A percentile compares a stretch with the other conserved stretches of the same genome.
These are phyloP conservation scores for Leccinum sublutescens DNA, from an alignment of 768 basidiomycete genomes.

Conservation along the genomic window DNA sequence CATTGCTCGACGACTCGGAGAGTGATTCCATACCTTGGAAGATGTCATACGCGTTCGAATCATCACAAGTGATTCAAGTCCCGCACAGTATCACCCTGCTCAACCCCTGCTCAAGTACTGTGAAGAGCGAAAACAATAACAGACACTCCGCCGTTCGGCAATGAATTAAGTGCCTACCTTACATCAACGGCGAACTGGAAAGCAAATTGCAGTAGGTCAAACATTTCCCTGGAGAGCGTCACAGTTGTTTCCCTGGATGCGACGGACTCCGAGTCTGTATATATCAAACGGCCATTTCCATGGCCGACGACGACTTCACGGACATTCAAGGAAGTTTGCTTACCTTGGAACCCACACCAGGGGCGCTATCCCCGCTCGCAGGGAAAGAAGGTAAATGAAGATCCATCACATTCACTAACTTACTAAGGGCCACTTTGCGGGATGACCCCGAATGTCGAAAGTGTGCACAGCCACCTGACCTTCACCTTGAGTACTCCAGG, in stretches of 20 bases:
- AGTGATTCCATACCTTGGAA: neutral
- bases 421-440: neutral
- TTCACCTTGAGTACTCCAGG: conserved; percentile 36
- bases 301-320: neutral
- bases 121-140: neutral
- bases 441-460: conserved; percentile 22
- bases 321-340: neutral
- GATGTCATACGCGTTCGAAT: neutral
- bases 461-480: conserved; percentile 49
- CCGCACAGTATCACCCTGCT: neutral
- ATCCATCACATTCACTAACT: neutral
- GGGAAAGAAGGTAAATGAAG: neutral
- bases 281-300: neutral
- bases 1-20: neutral
- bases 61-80: neutral
- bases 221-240: conserved; percentile 48
- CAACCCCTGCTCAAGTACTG: neutral
- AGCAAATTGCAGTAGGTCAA: neutral
- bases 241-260: conserved; percentile 44
- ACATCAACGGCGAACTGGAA: neutral
- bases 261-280: neutral
- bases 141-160: neutral
- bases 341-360: neutral
- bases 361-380: neutral
- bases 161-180: neutral